Conservation (phyloP, 1,139 yeast species). For the Nakaseomyces uthaithaninus region DNA sequence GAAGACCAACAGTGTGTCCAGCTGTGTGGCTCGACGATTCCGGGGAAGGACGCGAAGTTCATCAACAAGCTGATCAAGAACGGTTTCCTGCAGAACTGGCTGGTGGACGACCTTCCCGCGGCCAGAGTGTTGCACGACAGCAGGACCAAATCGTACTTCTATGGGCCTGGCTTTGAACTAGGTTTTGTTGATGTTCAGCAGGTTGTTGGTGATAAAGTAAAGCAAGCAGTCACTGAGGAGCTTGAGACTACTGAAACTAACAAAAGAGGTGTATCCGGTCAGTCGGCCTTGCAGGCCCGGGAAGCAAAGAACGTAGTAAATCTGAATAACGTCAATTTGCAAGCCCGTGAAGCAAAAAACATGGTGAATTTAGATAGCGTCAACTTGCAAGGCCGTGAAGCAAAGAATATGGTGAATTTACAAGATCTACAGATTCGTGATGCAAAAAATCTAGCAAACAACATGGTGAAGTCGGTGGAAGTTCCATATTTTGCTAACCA, state of each 20-base stretch:
- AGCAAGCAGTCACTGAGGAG: slow-evolving; percentile 5
- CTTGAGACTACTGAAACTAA: neutral
- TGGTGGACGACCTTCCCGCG: slow-evolving; percentile 90
- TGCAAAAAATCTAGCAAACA: slow-evolving; percentile 15
- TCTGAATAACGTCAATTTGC: neutral
- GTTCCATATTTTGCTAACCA: slow-evolving; percentile 65
- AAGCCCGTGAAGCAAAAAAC: slow-evolving; percentile 1
- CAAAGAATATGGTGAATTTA: neutral
- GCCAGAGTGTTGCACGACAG: slow-evolving; percentile 52
- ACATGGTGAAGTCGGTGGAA: slow-evolving; percentile 16
- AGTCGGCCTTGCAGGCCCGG: slow-evolving; percentile 16
- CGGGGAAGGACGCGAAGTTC: slow-evolving; percentile 59
- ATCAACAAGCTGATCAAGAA: slow-evolving; percentile 71
- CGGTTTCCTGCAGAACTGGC: slow-evolving; percentile 86
- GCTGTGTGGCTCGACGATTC: slow-evolving; percentile 54
- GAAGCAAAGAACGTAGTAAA: slow-evolving; percentile 10
- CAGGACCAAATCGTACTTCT: slow-evolving; percentile 52
- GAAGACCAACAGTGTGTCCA: slow-evolving; percentile 57
- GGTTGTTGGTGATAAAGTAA: slow-evolving; percentile 11
- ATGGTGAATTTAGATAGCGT: neutral
- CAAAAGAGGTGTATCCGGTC: neutral
- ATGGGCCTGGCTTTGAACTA: slow-evolving; percentile 74
- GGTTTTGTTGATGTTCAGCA: slow-evolving; percentile 48
- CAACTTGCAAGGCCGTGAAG: neutral
- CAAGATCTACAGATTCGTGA: neutral